These are phyloP conservation scores for Solanum appendiculatum DNA, from an alignment of 257 asterid genomes.

Conservation along the genomic window DNA sequence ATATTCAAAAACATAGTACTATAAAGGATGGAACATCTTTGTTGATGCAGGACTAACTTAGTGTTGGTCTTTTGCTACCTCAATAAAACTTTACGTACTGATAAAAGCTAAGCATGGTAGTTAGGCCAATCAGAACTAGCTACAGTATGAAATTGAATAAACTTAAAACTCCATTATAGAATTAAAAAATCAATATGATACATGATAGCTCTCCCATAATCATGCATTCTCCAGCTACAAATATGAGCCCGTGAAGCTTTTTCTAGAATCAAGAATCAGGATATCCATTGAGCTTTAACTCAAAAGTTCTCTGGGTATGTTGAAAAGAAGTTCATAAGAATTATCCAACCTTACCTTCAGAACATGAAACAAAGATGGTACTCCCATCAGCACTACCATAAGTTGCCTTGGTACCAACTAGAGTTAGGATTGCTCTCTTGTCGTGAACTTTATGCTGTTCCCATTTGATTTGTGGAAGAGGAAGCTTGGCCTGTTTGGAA, in stretches of 20 bases:
- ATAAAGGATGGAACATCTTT: not conserved
- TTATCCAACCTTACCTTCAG: constrained; percentile 61
- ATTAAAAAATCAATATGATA: not conserved
- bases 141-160: not conserved
- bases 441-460: constrained; percentile 79
- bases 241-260: not conserved
- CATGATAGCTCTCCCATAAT: not conserved
- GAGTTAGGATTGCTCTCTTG: constrained; percentile 58
- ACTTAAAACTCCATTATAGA: not conserved
- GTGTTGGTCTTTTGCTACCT: not conserved
- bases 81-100: not conserved
- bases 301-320: not conserved
- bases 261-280: not conserved
- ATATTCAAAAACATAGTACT: not conserved
- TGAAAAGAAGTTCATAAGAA: constrained; percentile 1
- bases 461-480: constrained; percentile 93
- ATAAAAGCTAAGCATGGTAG: not conserved
- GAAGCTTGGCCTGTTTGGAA: constrained; percentile 67
- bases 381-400: constrained; percentile 96
- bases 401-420: constrained; percentile 69
- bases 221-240: not conserved
- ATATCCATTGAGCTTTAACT: not conserved
- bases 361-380: constrained; percentile 60
- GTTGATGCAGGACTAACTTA: not conserved
- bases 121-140: not conserved